A percentile compares a stretch with the other conserved stretches of the same genome.
These are phyloP conservation scores for Carex sylvatica DNA, from an alignment of 202 grass and related monocot genomes.

Conservation along the genomic window DNA sequence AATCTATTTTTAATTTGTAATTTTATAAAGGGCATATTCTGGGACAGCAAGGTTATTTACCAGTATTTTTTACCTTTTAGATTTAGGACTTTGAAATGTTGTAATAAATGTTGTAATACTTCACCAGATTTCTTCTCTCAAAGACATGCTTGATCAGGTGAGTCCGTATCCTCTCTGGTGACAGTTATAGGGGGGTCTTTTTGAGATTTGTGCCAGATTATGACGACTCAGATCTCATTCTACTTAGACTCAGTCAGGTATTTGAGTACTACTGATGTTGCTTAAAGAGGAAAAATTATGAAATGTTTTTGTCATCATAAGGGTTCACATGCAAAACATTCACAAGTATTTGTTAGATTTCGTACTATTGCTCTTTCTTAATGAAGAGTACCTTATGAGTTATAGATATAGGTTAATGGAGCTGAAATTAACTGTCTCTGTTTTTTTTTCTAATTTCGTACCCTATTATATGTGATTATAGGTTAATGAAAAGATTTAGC, in stretches of 20 bases:
- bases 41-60: no score
- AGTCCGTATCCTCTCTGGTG: background rate
- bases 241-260: no score
- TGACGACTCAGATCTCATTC: no score
- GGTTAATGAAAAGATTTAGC: slow-evolving; percentile 84
- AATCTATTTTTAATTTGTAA: no score
- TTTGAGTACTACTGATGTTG: background rate
- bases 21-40: no score
- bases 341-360: background rate
- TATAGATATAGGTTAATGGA: background rate
- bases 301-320: background rate
- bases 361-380: background rate
- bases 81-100: no score
- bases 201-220: background rate
- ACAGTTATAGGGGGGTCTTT: no score
- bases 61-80: no score
- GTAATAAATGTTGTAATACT: no score
- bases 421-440: background rate
- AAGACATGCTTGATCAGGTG: slow-evolving; percentile 96
- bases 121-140: slow-evolving; percentile 80
- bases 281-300: background rate
- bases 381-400: no score
- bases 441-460: background rate
- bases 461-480: slow-evolving; percentile 28
- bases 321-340: background rate